Percentiles rank a stretch among this genome's conserved stretches.
These are phyloP conservation scores for Bruguiera parviflora DNA, from an alignment of 345 rosid genomes.

Conservation along the genomic window DNA sequence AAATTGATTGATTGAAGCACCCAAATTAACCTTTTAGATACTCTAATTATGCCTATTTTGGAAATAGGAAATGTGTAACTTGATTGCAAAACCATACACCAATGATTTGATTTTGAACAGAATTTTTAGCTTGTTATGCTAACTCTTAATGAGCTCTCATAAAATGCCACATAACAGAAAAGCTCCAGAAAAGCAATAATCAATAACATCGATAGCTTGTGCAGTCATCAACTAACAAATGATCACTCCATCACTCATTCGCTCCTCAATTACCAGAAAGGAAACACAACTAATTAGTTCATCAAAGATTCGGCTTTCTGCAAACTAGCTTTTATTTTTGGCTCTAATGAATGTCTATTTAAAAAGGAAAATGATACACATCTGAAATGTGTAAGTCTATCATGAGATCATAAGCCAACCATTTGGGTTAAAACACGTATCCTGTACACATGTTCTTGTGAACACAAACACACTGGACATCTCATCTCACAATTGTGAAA, in stretches of 20 bases:
- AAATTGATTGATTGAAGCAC: conserved; percentile 4
- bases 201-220: conserved; percentile 5
- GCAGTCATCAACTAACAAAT: background rate
- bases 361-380: background rate
- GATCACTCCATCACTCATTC: background rate
- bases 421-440: conserved; percentile 1
- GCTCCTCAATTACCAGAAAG: conserved; percentile 4
- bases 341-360: background rate
- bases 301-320: background rate
- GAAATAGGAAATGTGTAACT: background rate
- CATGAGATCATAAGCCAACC: background rate
- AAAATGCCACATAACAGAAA: background rate
- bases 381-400: background rate
- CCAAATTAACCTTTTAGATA: background rate
- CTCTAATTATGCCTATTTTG: background rate
- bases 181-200: background rate
- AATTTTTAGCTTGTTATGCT: background rate
- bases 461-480: too few species aligned
- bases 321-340: background rate
- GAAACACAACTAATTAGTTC: background rate
- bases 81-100: background rate
- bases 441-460: background rate
- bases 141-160: background rate
- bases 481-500: too few species aligned
- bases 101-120: background rate